Base-by-base conservation (phyloP, 73 alveolate genomes). In the Tetrahymena borealis region DNA sequence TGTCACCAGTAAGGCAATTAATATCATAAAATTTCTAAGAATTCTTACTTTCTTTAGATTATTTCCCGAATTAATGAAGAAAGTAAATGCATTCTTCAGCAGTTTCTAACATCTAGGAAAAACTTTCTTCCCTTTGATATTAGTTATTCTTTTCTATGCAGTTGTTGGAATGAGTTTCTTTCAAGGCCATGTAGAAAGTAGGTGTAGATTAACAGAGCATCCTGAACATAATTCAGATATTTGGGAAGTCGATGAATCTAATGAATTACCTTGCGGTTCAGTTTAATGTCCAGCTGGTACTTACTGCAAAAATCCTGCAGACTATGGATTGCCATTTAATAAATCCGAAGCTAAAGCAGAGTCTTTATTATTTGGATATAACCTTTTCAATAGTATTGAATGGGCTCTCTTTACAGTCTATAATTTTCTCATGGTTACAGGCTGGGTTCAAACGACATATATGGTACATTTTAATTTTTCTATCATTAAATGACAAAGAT, bases 371-470 rank as follows among this genome's bases (percentile, higher is more conserved):
- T 79, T 36, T 79, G 43, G 43, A 3, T 79, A 15, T 38, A 79
- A 79, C 13, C 40, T 33, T 36, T 93, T 93, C 79, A 92, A 93
- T 90, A 77, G 91, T 32, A 79, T 93, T 38, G 77, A 40, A 39
- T 37, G 78, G 38, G 90, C 95, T 0, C 90, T 93, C 32, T 93
- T 93, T 60, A 93, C 91, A 7, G 91, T 85, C 24, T 93, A 79
- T 85, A 93, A 91, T 32, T 93, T 85, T 93, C 79, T 93, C 24
- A 85, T 40, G 90, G 93, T 93, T 7, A 93, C 79, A 11, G 95
- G 95, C 4, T 93, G 95, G 95, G 42, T 92, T 13, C 91, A 77
- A 39, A 93, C 95, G 33, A 93, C 93, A 13, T 93, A 40, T 40
- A 78, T 79, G 92, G 95, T 92, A 92, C 18, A 2, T 1, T 15